Percentiles rank a stretch among this genome's conserved stretches.
Conservation (phyloP, 1,139 yeast genomes). For the Hansenula sp. region DNA sequence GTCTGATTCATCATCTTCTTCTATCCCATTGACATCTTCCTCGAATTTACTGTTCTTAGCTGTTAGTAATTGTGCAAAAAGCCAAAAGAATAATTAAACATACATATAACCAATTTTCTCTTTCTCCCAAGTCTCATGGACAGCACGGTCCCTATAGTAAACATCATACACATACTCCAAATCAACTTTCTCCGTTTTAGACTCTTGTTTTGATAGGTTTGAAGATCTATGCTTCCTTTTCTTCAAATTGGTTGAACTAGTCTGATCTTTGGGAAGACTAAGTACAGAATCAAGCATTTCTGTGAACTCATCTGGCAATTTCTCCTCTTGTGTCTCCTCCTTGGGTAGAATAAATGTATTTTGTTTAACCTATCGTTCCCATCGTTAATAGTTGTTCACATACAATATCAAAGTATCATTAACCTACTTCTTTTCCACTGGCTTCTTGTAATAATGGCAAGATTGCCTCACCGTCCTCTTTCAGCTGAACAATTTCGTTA, state of each 20-base stretch:
- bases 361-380: slow-evolving; percentile 28
- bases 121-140: slow-evolving; percentile 42
- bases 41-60: slow-evolving; percentile 42
- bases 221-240: slow-evolving; percentile 20
- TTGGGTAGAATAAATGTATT: slow-evolving; percentile 29
- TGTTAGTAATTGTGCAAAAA: too few relatives aligned
- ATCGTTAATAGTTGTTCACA: slow-evolving; percentile 16
- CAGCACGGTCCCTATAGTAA: slow-evolving; percentile 57
- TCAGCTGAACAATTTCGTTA: slow-evolving; percentile 25
- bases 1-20: slow-evolving; percentile 47
- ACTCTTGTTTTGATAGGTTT: not conserved
- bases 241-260: slow-evolving; percentile 12
- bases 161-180: slow-evolving; percentile 89
- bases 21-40: slow-evolving; percentile 57
- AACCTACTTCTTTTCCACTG: slow-evolving; percentile 16
- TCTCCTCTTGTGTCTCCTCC: slow-evolving; percentile 37
- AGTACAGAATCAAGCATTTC: slow-evolving; percentile 66
- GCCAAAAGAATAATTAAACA: not conserved
- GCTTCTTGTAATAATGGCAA: slow-evolving; percentile 22
- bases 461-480: slow-evolving; percentile 17
- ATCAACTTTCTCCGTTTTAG: slow-evolving; percentile 19
- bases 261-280: slow-evolving; percentile 19
- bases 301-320: slow-evolving; percentile 55
- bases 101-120: slow-evolving; percentile 58
- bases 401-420: slow-evolving; percentile 11